Base-by-base conservation (phyloP, 345 rosid genomes). In the Adansonia digitata region DNA sequence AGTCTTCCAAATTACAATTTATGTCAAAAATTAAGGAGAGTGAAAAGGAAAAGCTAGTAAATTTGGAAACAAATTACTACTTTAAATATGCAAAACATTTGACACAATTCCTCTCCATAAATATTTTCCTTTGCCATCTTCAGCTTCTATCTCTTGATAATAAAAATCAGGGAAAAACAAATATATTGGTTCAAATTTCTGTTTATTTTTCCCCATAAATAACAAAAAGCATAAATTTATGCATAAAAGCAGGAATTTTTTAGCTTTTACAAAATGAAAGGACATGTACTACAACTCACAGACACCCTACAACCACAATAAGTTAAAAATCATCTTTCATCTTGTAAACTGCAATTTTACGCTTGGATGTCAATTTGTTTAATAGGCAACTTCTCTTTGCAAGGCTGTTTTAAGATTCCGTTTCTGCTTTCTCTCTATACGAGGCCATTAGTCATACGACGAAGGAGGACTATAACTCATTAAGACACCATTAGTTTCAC, bases 81-180 rank as follows among this genome's bases (percentile, higher is more conserved):
- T n/a, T 40, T 29, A 10, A 43, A 48, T 45, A 67, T 15, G 72
- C 55, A 45, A 26, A 15, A 67, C 2, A 26, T 67, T 48, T 26
- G 24, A 15, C 53, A 27, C 24, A 1, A n/a, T 26, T 45, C 37
- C 27, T 45, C 8, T 8, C 7, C 6, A 62, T 35, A 35, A 62
- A 34, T 6, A 15, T 20, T 14, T 45, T 34, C 63, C 17, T 57
- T 57, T 14, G 18, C 53, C 53, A 24, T 13, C 27, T 66, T 42
- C 35, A 24, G 66, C 26, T 66, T 43, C 53, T 48, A 67, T 67
- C 71, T 67, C 53, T 68, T 46, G 53, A 45, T 68, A 43, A 24
- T 13, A 67, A n/a, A 43, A 68, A 39, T 67, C 55, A 26, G 5
- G 5, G 39, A 15, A 68, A 15, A 68, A 27, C 40, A 46, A 22